Evolutionary conservation across 1,284 basidiomycete species (phyloP), one percentile per base, ranked within the genome.

Genomic region (Megacollybia platyphylla): DNA sequence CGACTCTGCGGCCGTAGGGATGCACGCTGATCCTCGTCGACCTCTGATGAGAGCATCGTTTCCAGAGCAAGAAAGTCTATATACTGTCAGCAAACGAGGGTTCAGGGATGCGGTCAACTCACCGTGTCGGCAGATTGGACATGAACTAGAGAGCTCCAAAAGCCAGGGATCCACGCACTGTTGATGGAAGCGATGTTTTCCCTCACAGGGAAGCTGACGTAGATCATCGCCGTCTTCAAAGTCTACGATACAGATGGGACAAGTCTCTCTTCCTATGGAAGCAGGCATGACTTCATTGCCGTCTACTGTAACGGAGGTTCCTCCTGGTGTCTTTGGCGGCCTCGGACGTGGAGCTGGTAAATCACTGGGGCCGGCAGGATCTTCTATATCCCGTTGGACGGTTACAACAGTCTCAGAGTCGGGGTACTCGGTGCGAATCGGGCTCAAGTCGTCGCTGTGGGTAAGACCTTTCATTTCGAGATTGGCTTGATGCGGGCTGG

Each of bases 211-310:
- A 44, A 96, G 63, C 29, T 93, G 73, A 27, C 91, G 77, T 11
- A 94, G 61, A 57, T 93, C 87, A 55, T 96, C 91, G 4, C 89
- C 91, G 48, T 87, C 83, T 58, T 92, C 86, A 54, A 96, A 96
- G 52, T 93, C 90, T 32, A 88, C 69, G 47, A 94, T 83, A 57
- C 92, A 96, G 49, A 96, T 96, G 5, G 92, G 90, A 61, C 91
- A 96, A 18, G 84, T 89, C 57, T 89, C 85, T 32, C 76, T 73
- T 9, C 81, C 85, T 34, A 87, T 85, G 9, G 72, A 68, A 38
- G 70, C 76, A 1, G 79, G 79, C 42, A 75, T 66, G 10, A 73
- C 59, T 13, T 30, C 11, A 20, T 15, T 29, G 27, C 28, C 34
- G 37, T 26, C 34, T 17, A 26, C 29, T 10, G 20, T 18, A 17